Evolutionary conservation across 371 early-diverging fungal genomes (phyloP), one percentile per base, ranked within the genome.

Genomic region (Cokeromyces recurvatus): DNA sequence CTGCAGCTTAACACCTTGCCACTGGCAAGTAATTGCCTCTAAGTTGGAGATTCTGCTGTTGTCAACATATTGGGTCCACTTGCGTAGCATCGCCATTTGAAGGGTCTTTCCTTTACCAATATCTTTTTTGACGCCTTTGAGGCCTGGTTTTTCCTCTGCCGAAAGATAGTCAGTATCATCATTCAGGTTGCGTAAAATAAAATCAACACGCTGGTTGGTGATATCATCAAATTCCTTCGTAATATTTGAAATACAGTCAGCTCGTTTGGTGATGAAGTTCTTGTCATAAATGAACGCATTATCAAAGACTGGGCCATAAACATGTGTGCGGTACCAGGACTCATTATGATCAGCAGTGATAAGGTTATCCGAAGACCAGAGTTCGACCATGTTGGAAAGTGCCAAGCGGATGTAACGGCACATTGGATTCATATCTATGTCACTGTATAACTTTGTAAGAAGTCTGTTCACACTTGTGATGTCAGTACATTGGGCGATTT

Each of bases 11-110:
- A 38, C 14, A 24, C 47, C 53, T 35, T 46, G 25, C 48, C 54
- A 54, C 29, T 54, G 54, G 23, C 43, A 47, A 43, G 48, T 48
- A 16, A 54, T 47, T 27, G 48, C 47, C 32, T 54, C 54, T n/a
- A 47, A 43, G 7, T 43, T 39, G 20, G 31, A 27, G 25, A 53
- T 44, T 36, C 25, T 37, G 39, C 21, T 40, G 21, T 27, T 44
- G 21, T 39, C 53, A 46, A 53, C 29, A 34, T 42, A 31, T 34
- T 53, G 32, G 10, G 24, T 31, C 48, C 43, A 54, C 35, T 32
- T 29, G n/a, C 24, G 14, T 15, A 54, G 32, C 48, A 43, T 48
- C 9, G 23, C 20, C 21, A 22, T 20, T 24, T 51, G 45, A 20
- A 51, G 25, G 8, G 38, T 32, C 32, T 51, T 51, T 32, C 39